These are phyloP conservation scores for Malus orientalis DNA, from an alignment of 306 rosid genomes.

Conservation along the genomic window DNA sequence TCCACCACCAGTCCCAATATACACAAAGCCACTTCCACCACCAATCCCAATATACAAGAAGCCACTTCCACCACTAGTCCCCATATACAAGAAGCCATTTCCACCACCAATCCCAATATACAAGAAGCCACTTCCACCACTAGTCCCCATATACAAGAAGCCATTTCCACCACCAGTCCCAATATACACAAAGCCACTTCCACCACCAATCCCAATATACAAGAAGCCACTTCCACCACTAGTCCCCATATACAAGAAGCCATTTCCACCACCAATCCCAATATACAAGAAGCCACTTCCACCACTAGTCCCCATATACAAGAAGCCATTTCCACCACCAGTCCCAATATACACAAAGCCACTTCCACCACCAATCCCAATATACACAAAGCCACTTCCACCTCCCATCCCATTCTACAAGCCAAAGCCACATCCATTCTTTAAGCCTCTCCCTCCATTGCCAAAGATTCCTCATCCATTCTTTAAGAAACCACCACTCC, in stretches of 20 bases:
- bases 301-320: background rate
- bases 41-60: background rate
- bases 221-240: background rate
- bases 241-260: background rate
- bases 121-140: background rate
- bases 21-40: background rate
- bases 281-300: background rate
- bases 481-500: slow-evolving; percentile 13
- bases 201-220: background rate
- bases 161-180: slow-evolving; percentile 13
- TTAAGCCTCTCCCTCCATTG: slow-evolving; percentile 9
- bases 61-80: slow-evolving; percentile 14
- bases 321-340: slow-evolving; percentile 7
- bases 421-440: slow-evolving; percentile 21
- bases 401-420: slow-evolving; percentile 25
- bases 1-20: background rate
- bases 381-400: background rate
- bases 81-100: background rate
- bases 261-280: slow-evolving; percentile 5
- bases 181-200: background rate
- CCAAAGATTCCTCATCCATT: slow-evolving; percentile 7
- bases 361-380: slow-evolving; percentile 6
- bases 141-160: background rate
- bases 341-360: background rate
- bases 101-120: background rate